phyloP scores from a whole-genome alignment of 2,329 filamentous ascomycete species.

The Xylaria multiplex region DNA sequence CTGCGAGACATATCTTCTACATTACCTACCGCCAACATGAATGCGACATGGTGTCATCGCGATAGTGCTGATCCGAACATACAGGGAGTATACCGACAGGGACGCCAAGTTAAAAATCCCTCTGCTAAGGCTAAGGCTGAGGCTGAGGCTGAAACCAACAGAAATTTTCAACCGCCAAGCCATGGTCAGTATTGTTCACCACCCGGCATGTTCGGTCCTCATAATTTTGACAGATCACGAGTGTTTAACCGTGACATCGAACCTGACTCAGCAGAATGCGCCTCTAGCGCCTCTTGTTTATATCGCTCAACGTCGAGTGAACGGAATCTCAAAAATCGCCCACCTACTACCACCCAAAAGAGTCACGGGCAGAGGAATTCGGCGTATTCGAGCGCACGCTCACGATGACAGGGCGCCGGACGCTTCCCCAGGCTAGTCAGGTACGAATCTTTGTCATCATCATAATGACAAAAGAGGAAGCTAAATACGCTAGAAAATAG shows the following conservation, averaged over 20 bases:
- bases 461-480: background rate
- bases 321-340: background rate
- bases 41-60: background rate
- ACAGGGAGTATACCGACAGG: background rate
- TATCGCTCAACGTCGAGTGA: background rate
- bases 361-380: background rate
- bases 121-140: background rate
- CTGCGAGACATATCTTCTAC: background rate
- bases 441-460: background rate
- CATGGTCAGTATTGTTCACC: background rate
- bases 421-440: background rate
- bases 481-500: background rate
- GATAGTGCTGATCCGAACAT: background rate
- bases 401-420: background rate
- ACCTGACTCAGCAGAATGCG: constrained; percentile 27
- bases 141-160: background rate
- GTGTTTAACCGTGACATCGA: constrained; percentile 5
- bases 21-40: constrained; percentile 6
- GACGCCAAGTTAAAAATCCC: background rate
- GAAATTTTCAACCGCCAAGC: background rate
- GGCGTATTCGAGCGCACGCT: background rate
- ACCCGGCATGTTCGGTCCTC: constrained; percentile 2
- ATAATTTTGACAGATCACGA: background rate
- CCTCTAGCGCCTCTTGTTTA: background rate
- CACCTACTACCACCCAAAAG: background rate